Evolutionary conservation across 371 early-diverging fungal genomes (phyloP), one percentile per base, ranked within the genome.

Genomic region (Dichotomocladium elegans): DNA sequence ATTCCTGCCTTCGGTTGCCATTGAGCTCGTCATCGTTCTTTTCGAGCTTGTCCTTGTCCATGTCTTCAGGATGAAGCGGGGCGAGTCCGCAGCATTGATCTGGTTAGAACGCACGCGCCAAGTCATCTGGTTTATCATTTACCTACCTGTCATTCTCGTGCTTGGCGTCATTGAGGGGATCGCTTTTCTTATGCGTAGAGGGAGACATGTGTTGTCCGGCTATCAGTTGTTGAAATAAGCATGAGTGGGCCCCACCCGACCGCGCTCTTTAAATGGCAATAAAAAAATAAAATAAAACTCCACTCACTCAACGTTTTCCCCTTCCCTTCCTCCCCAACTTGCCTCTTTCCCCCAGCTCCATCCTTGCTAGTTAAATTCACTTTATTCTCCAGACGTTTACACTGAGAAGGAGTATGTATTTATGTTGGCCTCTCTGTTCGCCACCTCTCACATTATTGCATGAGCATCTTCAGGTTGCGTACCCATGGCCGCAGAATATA

Each of bases 401-500:
- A n/a, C n/a, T n/a, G n/a, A n/a, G n/a, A n/a, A n/a, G n/a, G n/a
- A n/a, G n/a, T n/a, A n/a, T n/a, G n/a, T n/a, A n/a, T n/a, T n/a
- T n/a, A n/a, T n/a, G n/a, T n/a, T n/a, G n/a, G n/a, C n/a, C n/a
- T n/a, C n/a, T n/a, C n/a, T n/a, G n/a, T n/a, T n/a, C n/a, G n/a
- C n/a, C n/a, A n/a, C n/a, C n/a, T n/a, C n/a, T n/a, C n/a, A n/a
- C n/a, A n/a, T 45, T 37, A 24, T 17, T 50, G 14, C 15, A 50
- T 40, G 10, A 34, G 24, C 15, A 6, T 41, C 27, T 41, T 4
- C 8, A 15, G 15, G 15, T n/a, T 27, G 27, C 8, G n/a, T 14
- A 22, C n/a, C 19, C 70, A 72, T 72, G 68, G 68, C 77, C 33
- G 83, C 77, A 27, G 82, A 79, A 58, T 79, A 80, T 61, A 87